Percentiles rank a stretch among this genome's conserved stretches.
Conservation (phyloP, 768 basidiomycete genomes). For the Leucosporidium yakuticum region DNA sequence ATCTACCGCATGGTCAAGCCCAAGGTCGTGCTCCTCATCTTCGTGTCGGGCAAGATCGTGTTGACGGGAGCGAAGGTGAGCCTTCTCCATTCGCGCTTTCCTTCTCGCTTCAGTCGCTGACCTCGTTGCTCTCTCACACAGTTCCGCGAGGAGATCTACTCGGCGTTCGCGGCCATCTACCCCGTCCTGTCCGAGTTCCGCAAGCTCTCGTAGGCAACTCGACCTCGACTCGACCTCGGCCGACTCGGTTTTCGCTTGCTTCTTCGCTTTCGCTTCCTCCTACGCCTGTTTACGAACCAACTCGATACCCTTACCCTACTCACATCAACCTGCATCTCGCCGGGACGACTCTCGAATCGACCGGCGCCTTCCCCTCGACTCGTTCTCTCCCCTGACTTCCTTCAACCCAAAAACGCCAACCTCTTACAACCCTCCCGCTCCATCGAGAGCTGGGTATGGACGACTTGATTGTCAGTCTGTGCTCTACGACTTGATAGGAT, state of each 20-base stretch:
- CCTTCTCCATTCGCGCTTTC: conserved; percentile 40
- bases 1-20: conserved; percentile 99
- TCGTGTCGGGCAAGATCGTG: conserved; percentile 98
- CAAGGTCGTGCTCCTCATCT: conserved; percentile 95
- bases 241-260: not conserved
- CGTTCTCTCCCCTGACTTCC: no score
- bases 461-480: no score
- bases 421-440: no score
- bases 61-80: conserved; percentile 94
- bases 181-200: conserved; percentile 93
- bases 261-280: not conserved
- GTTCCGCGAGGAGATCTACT: conserved; percentile 99
- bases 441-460: no score
- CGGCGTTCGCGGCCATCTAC: conserved; percentile 99
- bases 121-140: conserved; percentile 40
- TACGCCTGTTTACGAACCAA: not conserved
- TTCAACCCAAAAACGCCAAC: no score
- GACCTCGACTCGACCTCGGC: not conserved
- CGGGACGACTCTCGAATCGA: no score
- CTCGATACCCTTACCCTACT: not conserved
- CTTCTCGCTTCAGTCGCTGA: not conserved
- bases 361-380: no score
- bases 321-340: no score
- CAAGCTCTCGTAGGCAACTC: conserved; percentile 41
- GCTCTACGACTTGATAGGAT: no score